These are phyloP conservation scores for Cornus kousa DNA, from an alignment of 148 eudicot species.

Conservation along the genomic window DNA sequence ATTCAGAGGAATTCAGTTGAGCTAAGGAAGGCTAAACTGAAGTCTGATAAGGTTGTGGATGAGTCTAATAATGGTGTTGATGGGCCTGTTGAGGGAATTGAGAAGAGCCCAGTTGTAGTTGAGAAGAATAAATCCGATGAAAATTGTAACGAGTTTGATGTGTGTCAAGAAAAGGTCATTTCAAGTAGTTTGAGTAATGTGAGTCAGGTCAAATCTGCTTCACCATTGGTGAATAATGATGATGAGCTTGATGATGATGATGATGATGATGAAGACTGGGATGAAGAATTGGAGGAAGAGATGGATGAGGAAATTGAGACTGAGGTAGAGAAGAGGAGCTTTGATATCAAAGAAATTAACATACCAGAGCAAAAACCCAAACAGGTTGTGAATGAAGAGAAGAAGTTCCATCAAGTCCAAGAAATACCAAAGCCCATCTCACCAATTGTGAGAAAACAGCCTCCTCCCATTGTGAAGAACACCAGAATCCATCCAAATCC, in stretches of 20 bases:
- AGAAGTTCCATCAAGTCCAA: constrained; percentile 22
- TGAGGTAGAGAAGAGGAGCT: constrained; percentile 21
- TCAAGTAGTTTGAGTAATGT: constrained; percentile 15
- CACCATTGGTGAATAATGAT: constrained; percentile 2
- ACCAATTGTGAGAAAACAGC: constrained; percentile 30
- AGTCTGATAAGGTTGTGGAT: constrained; percentile 8
- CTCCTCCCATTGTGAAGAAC: constrained; percentile 24
- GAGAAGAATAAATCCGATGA: constrained; percentile 26
- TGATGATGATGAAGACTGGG: constrained; percentile 23
- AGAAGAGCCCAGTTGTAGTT: constrained; percentile 22
- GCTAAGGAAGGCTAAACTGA: neutral
- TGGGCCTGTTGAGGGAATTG: constrained; percentile 21
- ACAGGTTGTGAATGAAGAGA: constrained; percentile 30
- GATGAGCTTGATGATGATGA: constrained; percentile 8
- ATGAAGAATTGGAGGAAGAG: constrained; percentile 27
- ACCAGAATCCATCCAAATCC: constrained; percentile 30
- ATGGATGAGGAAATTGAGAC: constrained; percentile 20
- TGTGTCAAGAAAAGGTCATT: constrained; percentile 31
- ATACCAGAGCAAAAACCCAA: constrained; percentile 23
- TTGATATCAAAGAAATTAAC: constrained; percentile 36
- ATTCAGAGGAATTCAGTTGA: constrained; percentile 13
- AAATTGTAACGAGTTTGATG: constrained; percentile 22
- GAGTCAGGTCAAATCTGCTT: constrained; percentile 26
- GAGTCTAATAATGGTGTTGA: constrained; percentile 11
- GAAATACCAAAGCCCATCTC: constrained; percentile 27